Base-by-base conservation (phyloP, 2,329 filamentous ascomycete genomes). In the Hymenoscyphus scutula region DNA sequence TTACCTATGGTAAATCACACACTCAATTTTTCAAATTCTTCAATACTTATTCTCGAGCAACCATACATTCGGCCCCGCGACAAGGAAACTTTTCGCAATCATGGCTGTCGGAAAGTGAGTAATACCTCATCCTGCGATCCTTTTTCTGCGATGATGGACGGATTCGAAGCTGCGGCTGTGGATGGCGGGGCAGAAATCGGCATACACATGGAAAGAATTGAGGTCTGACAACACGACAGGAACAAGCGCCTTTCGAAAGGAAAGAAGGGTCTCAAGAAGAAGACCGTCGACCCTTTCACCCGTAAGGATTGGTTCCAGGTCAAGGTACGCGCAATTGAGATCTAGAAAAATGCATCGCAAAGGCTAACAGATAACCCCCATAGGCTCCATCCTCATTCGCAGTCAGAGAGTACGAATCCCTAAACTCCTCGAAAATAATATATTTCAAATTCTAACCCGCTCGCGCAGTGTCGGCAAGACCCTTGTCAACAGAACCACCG, bases 191-290 rank as follows among this genome's bases (percentile, higher is more conserved):
- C 64, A 67, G 64, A 62, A 59, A 37, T 37, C 27, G 27, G 13
- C 34, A 37, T 59, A 56, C 56, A 19, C 10, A 25, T 27, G 45
- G 23, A 53, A 59, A 56, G 62, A 62, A 62, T 56, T 37, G 58
- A 45, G 53, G 55, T 72, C 73, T 75, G 66, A 75, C 72, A 68
- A 61, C 48, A 70, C 53, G 56, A 70, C 63, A 92, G 89, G 91
- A 99, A 99, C 89, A 99, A 99, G 92, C 92, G 95, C 87, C 89
- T 99, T 85, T 98, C 95, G 73, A 99, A 99, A 89, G 95, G 95
- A 85, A 99, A 98, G 92, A 99, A 99, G 89, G 94, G 95, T 82
- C 87, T 98, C 80, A 98, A 98, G 92, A 98, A 99, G 94, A 94
- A 94, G 85, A 94, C 93, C 77, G 84, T 89, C 75, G 95, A 99